Evolutionary conservation across 495 filamentous ascomycete genomes (phyloP).

Genomic region (Talaromyces thailandensis): DNA sequence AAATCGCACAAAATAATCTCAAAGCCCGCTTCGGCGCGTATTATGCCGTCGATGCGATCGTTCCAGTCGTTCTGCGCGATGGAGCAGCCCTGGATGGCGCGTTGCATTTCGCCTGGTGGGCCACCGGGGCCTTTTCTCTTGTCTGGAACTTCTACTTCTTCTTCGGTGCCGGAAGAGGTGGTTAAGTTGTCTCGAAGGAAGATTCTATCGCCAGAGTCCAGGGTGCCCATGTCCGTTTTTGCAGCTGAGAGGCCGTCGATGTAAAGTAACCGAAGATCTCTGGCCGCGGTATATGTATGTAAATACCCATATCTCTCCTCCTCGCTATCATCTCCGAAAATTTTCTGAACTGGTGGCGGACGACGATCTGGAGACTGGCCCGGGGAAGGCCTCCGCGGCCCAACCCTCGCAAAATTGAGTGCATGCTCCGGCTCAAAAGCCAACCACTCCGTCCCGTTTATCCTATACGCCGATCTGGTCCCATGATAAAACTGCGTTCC

Average conservation of each 20-base stretch:
- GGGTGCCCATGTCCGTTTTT: conserved; percentile 48
- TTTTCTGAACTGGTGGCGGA: neutral
- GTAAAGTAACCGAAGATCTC: conserved; percentile 47
- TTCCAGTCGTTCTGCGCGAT: conserved; percentile 38
- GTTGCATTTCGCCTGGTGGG: conserved; percentile 21
- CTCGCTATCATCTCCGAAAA: neutral
- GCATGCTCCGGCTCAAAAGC: conserved; percentile 65
- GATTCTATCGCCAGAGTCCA: conserved; percentile 51
- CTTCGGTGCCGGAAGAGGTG: neutral
- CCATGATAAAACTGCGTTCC: conserved; percentile 59
- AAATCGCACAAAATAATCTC: conserved; percentile 64
- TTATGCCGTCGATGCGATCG: conserved; percentile 45
- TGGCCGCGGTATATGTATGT: conserved; percentile 41
- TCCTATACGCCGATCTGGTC: conserved; percentile 21
- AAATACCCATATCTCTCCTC: conserved; percentile 34
- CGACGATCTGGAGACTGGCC: too few relatives aligned
- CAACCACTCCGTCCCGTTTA: conserved; percentile 53
- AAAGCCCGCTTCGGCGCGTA: conserved; percentile 63
- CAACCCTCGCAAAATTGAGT: conserved; percentile 41
- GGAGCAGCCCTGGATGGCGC: conserved; percentile 42
- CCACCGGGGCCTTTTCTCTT: neutral
- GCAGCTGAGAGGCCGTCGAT: conserved; percentile 53
- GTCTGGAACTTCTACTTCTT: neutral
- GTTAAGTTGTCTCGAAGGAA: conserved; percentile 25
- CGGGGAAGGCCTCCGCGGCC: too few relatives aligned